A percentile compares a stretch with the other conserved stretches of the same genome.
Conservation (phyloP, 1,139 yeast genomes). For the Pichia sp. region DNA sequence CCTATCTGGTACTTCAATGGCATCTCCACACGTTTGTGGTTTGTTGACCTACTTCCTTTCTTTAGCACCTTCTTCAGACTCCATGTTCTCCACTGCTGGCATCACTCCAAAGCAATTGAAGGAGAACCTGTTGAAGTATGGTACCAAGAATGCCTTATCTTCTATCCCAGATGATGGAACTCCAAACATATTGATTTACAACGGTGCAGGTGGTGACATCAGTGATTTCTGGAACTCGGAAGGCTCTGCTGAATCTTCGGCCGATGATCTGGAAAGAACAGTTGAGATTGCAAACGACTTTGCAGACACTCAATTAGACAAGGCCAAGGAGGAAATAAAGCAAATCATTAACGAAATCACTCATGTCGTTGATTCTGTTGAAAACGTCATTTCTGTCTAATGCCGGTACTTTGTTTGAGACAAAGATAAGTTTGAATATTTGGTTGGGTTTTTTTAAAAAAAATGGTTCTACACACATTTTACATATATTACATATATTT, state of each 20-base stretch:
- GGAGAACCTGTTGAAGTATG: conserved; percentile 77
- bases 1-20: conserved; percentile 98
- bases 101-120: conserved; percentile 84
- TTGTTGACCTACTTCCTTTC: conserved; percentile 84
- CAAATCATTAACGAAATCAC: conserved; percentile 23
- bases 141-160: conserved; percentile 62
- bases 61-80: conserved; percentile 79
- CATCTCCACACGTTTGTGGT: conserved; percentile 96
- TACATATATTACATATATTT: neutral
- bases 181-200: conserved; percentile 84
- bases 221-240: conserved; percentile 59
- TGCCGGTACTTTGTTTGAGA: neutral
- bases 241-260: conserved; percentile 1
- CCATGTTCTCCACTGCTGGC: conserved; percentile 56
- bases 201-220: conserved; percentile 87
- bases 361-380: conserved; percentile 12
- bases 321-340: conserved; percentile 23
- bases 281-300: conserved; percentile 20
- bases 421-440: neutral
- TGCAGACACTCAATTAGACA: conserved; percentile 20
- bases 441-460: neutral
- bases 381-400: conserved; percentile 7
- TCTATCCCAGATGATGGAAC: conserved; percentile 70
- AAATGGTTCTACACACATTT: neutral
- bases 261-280: conserved; percentile 21